Conservation (phyloP, 2,329 filamentous ascomycete genomes). For the Colletotrichum viniferum region DNA sequence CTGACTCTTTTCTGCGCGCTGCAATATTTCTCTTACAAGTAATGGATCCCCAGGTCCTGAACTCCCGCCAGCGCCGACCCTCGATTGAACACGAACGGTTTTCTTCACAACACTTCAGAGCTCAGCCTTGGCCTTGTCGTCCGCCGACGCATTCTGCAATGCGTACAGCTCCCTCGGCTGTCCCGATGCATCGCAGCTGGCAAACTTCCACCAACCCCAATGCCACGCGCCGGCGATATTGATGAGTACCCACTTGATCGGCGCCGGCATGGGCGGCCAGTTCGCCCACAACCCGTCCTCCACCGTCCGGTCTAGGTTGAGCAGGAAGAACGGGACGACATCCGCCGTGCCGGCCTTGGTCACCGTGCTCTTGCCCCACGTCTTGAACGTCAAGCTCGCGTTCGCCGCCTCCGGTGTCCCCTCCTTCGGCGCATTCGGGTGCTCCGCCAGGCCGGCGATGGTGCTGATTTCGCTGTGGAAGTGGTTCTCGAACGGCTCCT, state of each 20-base stretch:
- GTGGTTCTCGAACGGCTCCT: constrained; percentile 54
- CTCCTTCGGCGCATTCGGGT: constrained; percentile 54
- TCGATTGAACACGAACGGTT: neutral
- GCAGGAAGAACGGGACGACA: constrained; percentile 67
- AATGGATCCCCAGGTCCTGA: neutral
- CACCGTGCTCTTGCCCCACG: constrained; percentile 68
- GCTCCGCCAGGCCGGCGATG: constrained; percentile 52
- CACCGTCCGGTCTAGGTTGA: constrained; percentile 64
- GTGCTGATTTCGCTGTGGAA: constrained; percentile 60
- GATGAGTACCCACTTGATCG: constrained; percentile 63
- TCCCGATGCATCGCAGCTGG: constrained; percentile 62
- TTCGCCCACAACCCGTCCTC: constrained; percentile 65
- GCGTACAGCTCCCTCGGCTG: constrained; percentile 59
- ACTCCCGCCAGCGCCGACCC: neutral
- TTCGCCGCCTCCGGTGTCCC: constrained; percentile 48
- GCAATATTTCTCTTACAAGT: constrained; percentile 11
- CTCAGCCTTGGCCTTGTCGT: constrained; percentile 8
- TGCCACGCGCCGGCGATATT: constrained; percentile 63
- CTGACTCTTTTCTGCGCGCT: neutral
- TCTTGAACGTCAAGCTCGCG: constrained; percentile 58
- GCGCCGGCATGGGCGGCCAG: constrained; percentile 69
- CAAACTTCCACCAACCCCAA: constrained; percentile 67
- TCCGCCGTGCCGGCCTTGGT: constrained; percentile 63
- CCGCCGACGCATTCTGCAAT: constrained; percentile 28
- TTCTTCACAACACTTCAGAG: neutral